Base-by-base conservation (phyloP, 192 early-diverging fungal genomes). In the Coemansia sp. region DNA sequence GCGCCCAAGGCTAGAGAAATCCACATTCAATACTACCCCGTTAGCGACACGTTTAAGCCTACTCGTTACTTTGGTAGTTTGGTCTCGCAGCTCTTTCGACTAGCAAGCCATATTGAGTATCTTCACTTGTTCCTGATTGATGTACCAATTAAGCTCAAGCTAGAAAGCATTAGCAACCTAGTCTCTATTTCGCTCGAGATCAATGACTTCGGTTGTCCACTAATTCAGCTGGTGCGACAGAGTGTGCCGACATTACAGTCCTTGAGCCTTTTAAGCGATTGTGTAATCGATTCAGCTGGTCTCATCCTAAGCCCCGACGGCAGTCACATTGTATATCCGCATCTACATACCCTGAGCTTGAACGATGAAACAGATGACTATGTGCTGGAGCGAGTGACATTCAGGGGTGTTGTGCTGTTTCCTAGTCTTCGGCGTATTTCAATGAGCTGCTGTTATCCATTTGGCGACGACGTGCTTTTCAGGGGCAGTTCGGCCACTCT, bases 391-490 rank as follows among this genome's bases (percentile, higher is more conserved):
- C 14, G 26, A n/a, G 26, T 55, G 16, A 8, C 26, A 0, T 7
- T 34, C 31, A n/a, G n/a, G 13, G 28, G 26, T 7, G 23, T 33
- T 55, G 51, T 55, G 16, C 51, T 26, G 7, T 55, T 35, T 31
- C 33, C 46, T 14, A 53, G n/a, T 11, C 55, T 65, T 8, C 53
- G 28, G n/a, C 18, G n/a, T 6, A 35, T 65, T 4, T 28, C 38
- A 1, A 43, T 39, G 4, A 23, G 8, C 20, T 26, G 33, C 7
- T 20, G 18, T 6, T 65, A 65, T 20, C 53, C 64, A 20, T 65
- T 65, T 57, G 55, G 39, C 64, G 64, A 65, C 26, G 64, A 65
- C 50, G 20, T 38, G 3, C 13, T 57, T 34, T 65, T 65, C 14
- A 26, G 64, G 11, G 64, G 26, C 13, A 65, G 58, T 26, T 6